A percentile compares a stretch with the other conserved stretches of the same genome.
phyloP scores from a whole-genome alignment of 164 flowering plant genomes.

The Chloranthus sessilifolius region DNA sequence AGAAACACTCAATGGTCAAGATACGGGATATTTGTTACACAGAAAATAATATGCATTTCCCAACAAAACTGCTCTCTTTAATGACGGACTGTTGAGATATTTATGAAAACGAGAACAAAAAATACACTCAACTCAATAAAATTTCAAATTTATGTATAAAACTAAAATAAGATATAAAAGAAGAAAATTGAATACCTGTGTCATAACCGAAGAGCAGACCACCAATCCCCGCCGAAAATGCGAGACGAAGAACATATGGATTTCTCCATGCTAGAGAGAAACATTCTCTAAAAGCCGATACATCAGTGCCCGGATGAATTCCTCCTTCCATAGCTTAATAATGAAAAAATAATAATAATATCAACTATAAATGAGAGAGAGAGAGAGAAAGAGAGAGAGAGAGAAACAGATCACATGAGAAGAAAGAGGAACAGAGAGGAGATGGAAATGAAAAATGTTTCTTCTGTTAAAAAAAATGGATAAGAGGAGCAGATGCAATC shows the following conservation, averaged over 20 bases:
- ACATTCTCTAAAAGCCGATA: constrained; percentile 60
- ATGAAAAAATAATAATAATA: not conserved
- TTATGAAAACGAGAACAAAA: not conserved
- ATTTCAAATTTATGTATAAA: too few relatives aligned
- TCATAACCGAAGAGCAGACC: constrained; percentile 94
- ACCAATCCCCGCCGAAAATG: constrained; percentile 83
- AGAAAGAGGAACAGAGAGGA: not conserved
- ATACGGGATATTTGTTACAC: not conserved
- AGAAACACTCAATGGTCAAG: not conserved
- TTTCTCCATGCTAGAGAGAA: constrained; percentile 43
- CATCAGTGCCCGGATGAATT: constrained; percentile 21
- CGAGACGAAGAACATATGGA: constrained; percentile 72
- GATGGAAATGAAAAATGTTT: not conserved
- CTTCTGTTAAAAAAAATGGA: too few relatives aligned
- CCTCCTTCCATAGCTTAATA: constrained; percentile 52
- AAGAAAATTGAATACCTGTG: constrained; percentile 42
- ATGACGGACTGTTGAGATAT: not conserved
- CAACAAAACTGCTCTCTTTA: not conserved
- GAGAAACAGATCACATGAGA: not conserved
- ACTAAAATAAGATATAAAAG: not conserved
- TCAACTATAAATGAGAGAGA: not conserved
- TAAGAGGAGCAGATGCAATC: not conserved
- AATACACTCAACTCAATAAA: not conserved
- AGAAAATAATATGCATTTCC: not conserved
- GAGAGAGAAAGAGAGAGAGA: not conserved